Evolutionary conservation across 1,284 basidiomycete genomes (phyloP), one percentile per base, ranked within the genome.

Genomic region (Ceratobasidium sp.): DNA sequence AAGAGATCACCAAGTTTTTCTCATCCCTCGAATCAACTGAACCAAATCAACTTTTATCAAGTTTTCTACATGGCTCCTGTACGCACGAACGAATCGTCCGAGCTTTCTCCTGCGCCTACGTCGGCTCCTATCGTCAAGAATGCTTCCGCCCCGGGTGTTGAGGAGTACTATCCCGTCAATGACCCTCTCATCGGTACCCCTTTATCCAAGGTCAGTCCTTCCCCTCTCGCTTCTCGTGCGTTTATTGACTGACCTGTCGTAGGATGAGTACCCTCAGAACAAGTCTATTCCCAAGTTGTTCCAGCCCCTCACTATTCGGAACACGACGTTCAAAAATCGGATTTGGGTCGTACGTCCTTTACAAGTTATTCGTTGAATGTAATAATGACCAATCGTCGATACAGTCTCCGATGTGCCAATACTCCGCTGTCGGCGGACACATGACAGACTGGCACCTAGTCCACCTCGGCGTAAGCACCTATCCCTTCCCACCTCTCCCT

Each of bases 361-460:
- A 13, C 7, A 47, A 23, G 16, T 13, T 3, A 41, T 30, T 18
- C 21, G 21, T 41, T 23, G n/a, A 14, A 26, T 5, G 16, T n/a
- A 32, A 16, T 63, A 26, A 16, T 7, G 21, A 18, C 26, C 28
- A 16, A 49, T 47, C 30, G 30, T 14, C 7, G 14, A 18, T 18
- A 13, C 23, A 63, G 28, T 46, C 28, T 14, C 44, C 28, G 23
- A 32, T 49, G 61, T 49, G 28, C 21, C 44, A 47, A 23, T 49
- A 49, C 44, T 49, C 44, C n/a, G 61, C 46, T 23, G 30, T 35
- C 35, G 81, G 90, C 75, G 89, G 93, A 7, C 86, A 89, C 79
- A 86, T 87, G 28, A 91, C 92, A 0, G 89, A 93, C 77, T 93
- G 89, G 89, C 93, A 95, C 80, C 81, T 94, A 11, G 90, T 93